Evolutionary conservation across 2,329 filamentous ascomycete genomes (phyloP).

Genomic region (Fusarium longipes): DNA sequence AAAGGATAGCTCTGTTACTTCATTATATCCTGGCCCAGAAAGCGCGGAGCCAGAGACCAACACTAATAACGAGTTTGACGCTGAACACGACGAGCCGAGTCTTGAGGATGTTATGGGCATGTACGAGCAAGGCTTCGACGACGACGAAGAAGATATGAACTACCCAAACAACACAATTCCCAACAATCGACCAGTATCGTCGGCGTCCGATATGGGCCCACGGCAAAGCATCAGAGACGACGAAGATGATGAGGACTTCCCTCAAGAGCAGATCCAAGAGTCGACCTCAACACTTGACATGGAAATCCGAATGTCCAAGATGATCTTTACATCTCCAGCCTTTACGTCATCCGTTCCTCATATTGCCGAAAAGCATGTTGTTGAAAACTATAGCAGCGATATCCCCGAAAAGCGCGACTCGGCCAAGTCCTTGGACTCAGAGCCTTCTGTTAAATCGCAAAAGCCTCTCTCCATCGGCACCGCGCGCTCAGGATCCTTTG

Average conservation of each 20-base stretch:
- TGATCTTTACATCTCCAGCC: conserved; percentile 54
- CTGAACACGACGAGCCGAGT: conserved; percentile 66
- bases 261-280: conserved; percentile 28
- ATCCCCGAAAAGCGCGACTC: conserved; percentile 61
- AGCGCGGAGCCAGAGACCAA: conserved; percentile 50
- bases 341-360: conserved; percentile 56
- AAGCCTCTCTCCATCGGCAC: conserved; percentile 28
- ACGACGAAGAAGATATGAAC: conserved; percentile 55
- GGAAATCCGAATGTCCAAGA: conserved; percentile 55
- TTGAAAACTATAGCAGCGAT: conserved; percentile 45
- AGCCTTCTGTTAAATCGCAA: conserved; percentile 45
- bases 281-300: conserved; percentile 50
- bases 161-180: conserved; percentile 38
- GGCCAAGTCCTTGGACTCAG: conserved; percentile 60
- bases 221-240: conserved; percentile 22
- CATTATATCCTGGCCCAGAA: conserved; percentile 54
- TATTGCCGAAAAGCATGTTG: conserved; percentile 46
- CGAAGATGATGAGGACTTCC: conserved; percentile 38
- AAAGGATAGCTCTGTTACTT: conserved; percentile 80
- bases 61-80: conserved; percentile 43
- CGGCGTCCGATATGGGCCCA: conserved; percentile 50
- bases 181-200: conserved; percentile 49
- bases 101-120: conserved; percentile 77
- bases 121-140: conserved; percentile 72
- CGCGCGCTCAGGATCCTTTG: conserved; percentile 15